These are phyloP conservation scores for Chamaenerion angustifolium DNA, from an alignment of 345 rosid species.

Conservation along the genomic window DNA sequence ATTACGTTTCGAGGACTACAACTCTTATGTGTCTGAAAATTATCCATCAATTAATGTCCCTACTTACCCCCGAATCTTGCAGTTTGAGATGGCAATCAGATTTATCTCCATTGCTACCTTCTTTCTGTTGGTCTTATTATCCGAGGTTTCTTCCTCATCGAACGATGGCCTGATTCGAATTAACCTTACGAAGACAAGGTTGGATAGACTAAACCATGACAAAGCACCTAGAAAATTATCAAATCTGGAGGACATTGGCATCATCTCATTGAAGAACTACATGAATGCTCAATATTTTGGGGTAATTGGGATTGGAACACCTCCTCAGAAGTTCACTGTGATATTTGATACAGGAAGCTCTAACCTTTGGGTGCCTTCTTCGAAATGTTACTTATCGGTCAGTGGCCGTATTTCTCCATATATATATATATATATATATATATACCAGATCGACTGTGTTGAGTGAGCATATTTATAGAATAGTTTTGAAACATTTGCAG, in stretches of 20 bases:
- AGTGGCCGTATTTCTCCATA: slow-evolving; percentile 4
- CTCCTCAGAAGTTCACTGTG: slow-evolving; percentile 75
- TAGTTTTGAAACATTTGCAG: slow-evolving; percentile 21
- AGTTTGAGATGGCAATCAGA: slow-evolving; percentile 24
- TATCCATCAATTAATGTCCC: not conserved
- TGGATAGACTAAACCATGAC: slow-evolving; percentile 39
- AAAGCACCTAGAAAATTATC: slow-evolving; percentile 30
- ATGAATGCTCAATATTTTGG: slow-evolving; percentile 93
- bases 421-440: no score
- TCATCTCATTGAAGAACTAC: slow-evolving; percentile 53
- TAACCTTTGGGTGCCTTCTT: slow-evolving; percentile 91
- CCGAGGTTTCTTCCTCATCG: slow-evolving; percentile 21
- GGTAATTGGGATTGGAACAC: slow-evolving; percentile 73
- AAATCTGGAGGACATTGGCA: slow-evolving; percentile 33
- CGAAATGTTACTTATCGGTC: slow-evolving; percentile 74
- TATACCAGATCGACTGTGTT: no score
- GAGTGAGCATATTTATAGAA: not conserved
- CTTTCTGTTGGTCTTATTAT: slow-evolving; percentile 19
- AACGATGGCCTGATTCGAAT: slow-evolving; percentile 54
- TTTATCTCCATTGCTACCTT: slow-evolving; percentile 16
- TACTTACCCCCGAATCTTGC: no score
- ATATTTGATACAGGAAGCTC: slow-evolving; percentile 93
- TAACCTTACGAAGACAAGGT: slow-evolving; percentile 61
- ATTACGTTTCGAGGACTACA: no score
- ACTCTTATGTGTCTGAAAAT: not conserved